phyloP scores from a whole-genome alignment of 2,329 filamentous ascomycete genomes.

The Fusarium drepaniforme region DNA sequence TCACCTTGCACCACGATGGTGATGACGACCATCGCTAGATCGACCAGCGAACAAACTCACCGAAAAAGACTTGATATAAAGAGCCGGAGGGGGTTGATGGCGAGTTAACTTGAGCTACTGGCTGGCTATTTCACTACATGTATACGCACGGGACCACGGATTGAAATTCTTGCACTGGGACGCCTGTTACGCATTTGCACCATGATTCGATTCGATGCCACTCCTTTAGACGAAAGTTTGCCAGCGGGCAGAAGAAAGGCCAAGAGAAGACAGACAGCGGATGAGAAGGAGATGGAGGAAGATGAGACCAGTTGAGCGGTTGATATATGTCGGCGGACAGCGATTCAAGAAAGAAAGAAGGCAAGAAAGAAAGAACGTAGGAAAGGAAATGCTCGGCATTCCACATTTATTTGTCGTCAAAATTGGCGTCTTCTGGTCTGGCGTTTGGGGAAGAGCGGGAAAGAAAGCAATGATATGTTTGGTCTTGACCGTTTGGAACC shows the following conservation, averaged over 20 bases:
- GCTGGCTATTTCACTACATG: slow-evolving; percentile 30
- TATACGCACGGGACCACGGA: slow-evolving; percentile 41
- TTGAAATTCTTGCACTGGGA: slow-evolving; percentile 40
- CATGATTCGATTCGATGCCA: slow-evolving; percentile 38
- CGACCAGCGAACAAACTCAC: slow-evolving; percentile 16
- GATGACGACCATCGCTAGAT: slow-evolving; percentile 70
- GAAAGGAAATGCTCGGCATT: slow-evolving; percentile 35
- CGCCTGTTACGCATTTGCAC: slow-evolving; percentile 40
- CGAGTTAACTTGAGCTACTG: slow-evolving; percentile 19
- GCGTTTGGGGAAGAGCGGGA: slow-evolving; percentile 48
- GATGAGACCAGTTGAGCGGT: slow-evolving; percentile 4
- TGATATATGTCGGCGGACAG: background rate
- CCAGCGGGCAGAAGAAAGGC: slow-evolving; percentile 1
- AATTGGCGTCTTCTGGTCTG: slow-evolving; percentile 46
- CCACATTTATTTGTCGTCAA: slow-evolving; percentile 33
- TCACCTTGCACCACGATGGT: slow-evolving; percentile 96
- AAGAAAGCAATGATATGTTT: slow-evolving; percentile 48
- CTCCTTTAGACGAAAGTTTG: slow-evolving; percentile 39
- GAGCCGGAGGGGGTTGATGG: slow-evolving; percentile 15
- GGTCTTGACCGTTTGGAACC: slow-evolving; percentile 39
- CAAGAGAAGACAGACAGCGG: slow-evolving; percentile 2
- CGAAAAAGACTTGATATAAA: background rate
- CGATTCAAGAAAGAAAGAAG: slow-evolving; percentile 12
- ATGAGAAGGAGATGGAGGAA: background rate
- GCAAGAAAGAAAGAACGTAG: slow-evolving; percentile 13